A percentile compares a stretch with the other conserved stretches of the same genome.
Evolutionary conservation across 2,329 filamentous ascomycete species (phyloP).

Genomic region (Colletotrichum falcatum): DNA sequence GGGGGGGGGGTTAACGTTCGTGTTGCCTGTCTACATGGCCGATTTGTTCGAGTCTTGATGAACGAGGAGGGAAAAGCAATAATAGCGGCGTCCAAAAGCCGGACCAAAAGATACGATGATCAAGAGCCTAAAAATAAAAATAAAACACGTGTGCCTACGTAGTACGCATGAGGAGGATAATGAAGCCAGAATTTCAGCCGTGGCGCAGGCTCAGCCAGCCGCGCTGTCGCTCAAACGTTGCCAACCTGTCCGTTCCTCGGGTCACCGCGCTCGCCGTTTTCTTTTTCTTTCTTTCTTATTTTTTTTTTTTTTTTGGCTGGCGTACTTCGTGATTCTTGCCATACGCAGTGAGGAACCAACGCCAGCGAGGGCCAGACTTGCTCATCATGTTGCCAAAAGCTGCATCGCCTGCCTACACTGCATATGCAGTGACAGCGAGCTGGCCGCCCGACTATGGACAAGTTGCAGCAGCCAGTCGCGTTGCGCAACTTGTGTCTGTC

Average conservation of each 20-base stretch:
- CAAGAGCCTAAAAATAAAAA: background rate
- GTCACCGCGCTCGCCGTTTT: background rate
- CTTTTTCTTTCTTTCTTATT: too few relatives aligned
- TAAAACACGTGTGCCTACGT: too few relatives aligned
- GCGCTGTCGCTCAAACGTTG: background rate
- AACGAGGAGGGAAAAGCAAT: background rate
- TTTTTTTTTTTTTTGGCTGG: background rate
- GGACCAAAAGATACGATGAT: background rate
- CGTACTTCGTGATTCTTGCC: background rate
- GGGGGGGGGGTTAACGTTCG: too few relatives aligned
- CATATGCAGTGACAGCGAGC: constrained; percentile 17
- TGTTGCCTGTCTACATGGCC: background rate
- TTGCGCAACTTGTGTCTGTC: background rate
- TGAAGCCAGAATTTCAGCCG: constrained; percentile 14
- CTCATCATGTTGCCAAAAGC: background rate
- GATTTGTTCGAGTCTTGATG: background rate
- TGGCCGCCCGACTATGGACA: background rate
- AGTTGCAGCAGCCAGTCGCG: background rate
- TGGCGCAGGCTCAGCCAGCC: constrained; percentile 22
- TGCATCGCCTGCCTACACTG: background rate
- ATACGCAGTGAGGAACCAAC: too few relatives aligned
- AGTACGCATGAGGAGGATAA: background rate
- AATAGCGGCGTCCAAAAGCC: background rate
- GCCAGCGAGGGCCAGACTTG: background rate
- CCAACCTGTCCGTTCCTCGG: too few relatives aligned